phyloP scores from a whole-genome alignment of 2,329 filamentous ascomycete genomes.

The Apiospora phragmitis region DNA sequence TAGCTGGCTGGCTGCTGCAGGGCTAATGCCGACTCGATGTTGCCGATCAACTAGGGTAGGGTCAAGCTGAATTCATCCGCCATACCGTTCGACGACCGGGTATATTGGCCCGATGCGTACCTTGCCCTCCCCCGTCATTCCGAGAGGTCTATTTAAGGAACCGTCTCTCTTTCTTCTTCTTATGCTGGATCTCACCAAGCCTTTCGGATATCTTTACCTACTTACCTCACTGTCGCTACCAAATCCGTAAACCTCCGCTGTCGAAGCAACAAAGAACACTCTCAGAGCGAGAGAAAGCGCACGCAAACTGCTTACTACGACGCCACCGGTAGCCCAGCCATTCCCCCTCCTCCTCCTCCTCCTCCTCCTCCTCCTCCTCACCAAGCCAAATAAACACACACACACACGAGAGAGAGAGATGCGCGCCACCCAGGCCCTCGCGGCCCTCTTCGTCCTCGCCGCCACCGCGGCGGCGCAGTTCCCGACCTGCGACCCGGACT shows the following conservation, averaged over 20 bases:
- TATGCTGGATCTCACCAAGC: too few species aligned
- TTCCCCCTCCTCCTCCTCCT: neutral
- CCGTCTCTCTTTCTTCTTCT: neutral
- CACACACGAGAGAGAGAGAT: neutral
- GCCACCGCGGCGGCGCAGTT: constrained; percentile 10
- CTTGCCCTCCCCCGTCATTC: neutral
- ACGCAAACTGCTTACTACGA: neutral
- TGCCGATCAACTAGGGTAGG: neutral
- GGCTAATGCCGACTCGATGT: neutral
- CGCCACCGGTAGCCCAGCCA: neutral
- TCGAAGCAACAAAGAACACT: neutral
- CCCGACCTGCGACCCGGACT: constrained; percentile 16
- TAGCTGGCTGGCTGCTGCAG: neutral
- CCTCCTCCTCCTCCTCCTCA: too few species aligned
- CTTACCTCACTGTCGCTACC: neutral
- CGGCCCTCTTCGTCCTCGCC: constrained; percentile 12
- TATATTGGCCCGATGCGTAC: neutral
- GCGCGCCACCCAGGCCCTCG: neutral
- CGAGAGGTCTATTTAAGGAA: neutral
- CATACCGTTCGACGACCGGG: neutral
- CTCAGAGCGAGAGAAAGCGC: neutral
- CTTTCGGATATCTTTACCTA: neutral
- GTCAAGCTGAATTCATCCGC: constrained; percentile 1
- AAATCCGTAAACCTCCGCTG: neutral
- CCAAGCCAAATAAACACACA: too few species aligned